Evolutionary conservation across 2,329 filamentous ascomycete genomes (phyloP), one percentile per base, ranked within the genome.

Genomic region (Calycina herbarum): DNA sequence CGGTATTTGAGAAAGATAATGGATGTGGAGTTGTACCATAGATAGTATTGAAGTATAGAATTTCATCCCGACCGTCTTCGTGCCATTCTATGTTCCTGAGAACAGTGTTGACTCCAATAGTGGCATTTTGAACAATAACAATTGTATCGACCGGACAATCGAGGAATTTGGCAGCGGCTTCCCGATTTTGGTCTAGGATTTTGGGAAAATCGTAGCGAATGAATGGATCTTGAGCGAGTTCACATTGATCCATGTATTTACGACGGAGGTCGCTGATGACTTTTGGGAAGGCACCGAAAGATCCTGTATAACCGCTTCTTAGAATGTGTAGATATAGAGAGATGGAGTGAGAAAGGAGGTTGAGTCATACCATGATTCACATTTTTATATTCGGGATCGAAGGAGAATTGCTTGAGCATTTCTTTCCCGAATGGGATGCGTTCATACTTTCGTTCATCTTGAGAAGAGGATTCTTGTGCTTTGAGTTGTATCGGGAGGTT

Each of bases 111-210:
- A 93, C 78, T 29, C 86, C 92, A 0, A 85, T 89, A 0, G 92
- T 96, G 13, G 93, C 92, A 76, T 97, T 97, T 65, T 85, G 81
- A 0, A 96, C 87, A 69, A 96, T 89, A 0, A 96, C 93, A 48
- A 91, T 80, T 10, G 88, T 87, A 10, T 89, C 82, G 0, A 81
- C 74, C 0, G 89, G 87, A 0, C 85, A 89, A 67, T 91, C 85
- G 67, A 97, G 79, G 27, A 92, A 73, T 29, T 80, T 76, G 0
- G 91, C 89, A 4, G 94, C 79, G 2, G 88, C 88, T 42, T 77
- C 79, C 8, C 92, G 88, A 10, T 84, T 84, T 68, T 85, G 80
- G 68, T 91, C 87, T 0, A 96, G 82, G 10, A 88, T 80, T 3
- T 78, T 73, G 0, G 88, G 84, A 68, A 87, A 88, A 2, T 85